Evolutionary conservation across 371 early-diverging fungal species (phyloP).

Genomic region (Nematocida ausubeli): DNA sequence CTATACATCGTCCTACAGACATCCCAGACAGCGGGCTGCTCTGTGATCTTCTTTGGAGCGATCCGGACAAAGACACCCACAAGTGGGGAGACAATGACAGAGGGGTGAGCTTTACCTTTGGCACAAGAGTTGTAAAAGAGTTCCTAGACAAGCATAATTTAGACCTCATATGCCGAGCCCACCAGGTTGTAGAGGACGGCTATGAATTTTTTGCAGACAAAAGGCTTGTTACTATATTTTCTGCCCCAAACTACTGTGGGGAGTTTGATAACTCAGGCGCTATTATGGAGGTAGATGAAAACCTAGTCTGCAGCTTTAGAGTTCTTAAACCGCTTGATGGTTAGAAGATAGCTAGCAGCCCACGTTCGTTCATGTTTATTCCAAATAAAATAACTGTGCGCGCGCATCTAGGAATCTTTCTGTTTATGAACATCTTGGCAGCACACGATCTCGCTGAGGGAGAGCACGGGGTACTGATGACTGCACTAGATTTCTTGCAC

Average conservation of each 20-base stretch:
- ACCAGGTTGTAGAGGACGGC: conserved; percentile 96
- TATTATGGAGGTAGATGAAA: conserved; percentile 91
- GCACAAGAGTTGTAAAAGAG: conserved; percentile 77
- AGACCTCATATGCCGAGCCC: conserved; percentile 87
- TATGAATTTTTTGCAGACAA: conserved; percentile 92
- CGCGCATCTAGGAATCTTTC: not conserved
- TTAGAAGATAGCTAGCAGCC: not conserved
- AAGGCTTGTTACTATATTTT: conserved; percentile 85
- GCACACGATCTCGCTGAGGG: too few species aligned
- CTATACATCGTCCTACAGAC: conserved; percentile 89
- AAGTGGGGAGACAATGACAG: conserved; percentile 95
- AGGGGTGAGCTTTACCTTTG: conserved; percentile 95
- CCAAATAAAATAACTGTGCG: not conserved
- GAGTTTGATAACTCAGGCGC: conserved; percentile 86
- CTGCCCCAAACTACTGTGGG: conserved; percentile 95
- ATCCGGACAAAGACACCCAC: conserved; percentile 86
- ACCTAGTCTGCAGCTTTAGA: conserved; percentile 83
- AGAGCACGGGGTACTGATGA: too few species aligned
- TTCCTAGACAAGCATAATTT: conserved; percentile 87
- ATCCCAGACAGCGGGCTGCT: conserved; percentile 96
- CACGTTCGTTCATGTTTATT: too few species aligned
- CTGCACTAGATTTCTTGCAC: too few species aligned
- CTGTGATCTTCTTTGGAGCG: conserved; percentile 96
- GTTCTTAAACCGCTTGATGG: conserved; percentile 68
- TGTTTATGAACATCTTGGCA: not conserved